A percentile compares a stretch with the other conserved stretches of the same genome.
Conservation (phyloP, 768 basidiomycete species). For the Antrodiella citrinella region DNA sequence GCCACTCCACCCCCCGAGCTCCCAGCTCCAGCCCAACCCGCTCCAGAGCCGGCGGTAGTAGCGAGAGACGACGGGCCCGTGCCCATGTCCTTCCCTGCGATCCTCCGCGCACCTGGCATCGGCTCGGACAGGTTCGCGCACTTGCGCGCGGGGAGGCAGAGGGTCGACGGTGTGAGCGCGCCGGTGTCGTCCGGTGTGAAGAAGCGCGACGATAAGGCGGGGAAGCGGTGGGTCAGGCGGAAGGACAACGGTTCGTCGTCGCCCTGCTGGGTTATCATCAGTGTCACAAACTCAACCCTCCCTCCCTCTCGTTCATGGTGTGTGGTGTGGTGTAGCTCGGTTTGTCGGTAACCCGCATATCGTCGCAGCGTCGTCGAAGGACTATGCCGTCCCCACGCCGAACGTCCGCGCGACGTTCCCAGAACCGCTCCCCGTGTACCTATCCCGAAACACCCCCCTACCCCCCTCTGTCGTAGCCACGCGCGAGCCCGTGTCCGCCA, state of each 20-base stretch:
- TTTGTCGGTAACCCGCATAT: conserved; percentile 72
- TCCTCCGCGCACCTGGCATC: conserved; percentile 54
- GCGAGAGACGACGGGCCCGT: conserved; percentile 27
- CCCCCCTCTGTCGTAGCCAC: conserved; percentile 35
- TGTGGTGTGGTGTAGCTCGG: conserved; percentile 37
- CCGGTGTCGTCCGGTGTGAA: conserved; percentile 29
- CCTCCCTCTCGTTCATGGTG: too few species aligned
- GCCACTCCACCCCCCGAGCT: neutral
- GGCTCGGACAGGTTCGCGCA: conserved; percentile 46
- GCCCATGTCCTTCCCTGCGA: conserved; percentile 65
- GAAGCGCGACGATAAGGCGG: conserved; percentile 54
- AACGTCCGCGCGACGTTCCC: conserved; percentile 56
- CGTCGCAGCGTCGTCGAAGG: conserved; percentile 48
- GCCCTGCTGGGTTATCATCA: neutral
- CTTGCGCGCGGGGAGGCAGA: conserved; percentile 31
- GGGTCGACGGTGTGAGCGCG: conserved; percentile 3
- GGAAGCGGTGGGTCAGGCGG: conserved; percentile 69
- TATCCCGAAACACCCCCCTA: conserved; percentile 50
- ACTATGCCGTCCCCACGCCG: conserved; percentile 41
- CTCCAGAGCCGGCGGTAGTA: neutral
- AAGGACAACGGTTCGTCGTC: conserved; percentile 62
- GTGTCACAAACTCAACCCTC: too few species aligned
- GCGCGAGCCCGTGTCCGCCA: conserved; percentile 44
- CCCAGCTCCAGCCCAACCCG: neutral
- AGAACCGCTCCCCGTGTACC: conserved; percentile 61